A percentile compares a stretch with the other conserved stretches of the same genome.
Conservation (phyloP, 768 basidiomycete species). For the Fibroporia radiculosa region DNA sequence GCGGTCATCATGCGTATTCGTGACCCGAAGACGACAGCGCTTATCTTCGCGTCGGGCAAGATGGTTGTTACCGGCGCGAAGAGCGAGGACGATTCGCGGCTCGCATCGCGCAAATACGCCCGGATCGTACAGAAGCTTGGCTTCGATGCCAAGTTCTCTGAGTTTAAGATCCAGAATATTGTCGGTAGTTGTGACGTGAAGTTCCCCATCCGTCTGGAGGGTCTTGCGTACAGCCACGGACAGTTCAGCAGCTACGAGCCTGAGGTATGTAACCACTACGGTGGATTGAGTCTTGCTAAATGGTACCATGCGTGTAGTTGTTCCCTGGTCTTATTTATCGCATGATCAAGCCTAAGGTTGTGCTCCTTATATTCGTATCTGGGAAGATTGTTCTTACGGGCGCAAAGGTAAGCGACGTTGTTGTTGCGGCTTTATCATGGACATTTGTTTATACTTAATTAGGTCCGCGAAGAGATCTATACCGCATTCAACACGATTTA, state of each 20-base stretch:
- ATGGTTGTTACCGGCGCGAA: constrained; percentile 99
- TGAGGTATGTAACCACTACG: constrained; percentile 54
- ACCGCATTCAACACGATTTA: constrained; percentile 99
- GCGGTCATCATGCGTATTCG: constrained; percentile 99
- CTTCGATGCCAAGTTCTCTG: constrained; percentile 98
- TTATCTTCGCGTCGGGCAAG: constrained; percentile 99
- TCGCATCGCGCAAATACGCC: constrained; percentile 97
- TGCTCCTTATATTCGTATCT: constrained; percentile 95
- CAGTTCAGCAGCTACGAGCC: constrained; percentile 98
- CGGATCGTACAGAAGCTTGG: constrained; percentile 99
- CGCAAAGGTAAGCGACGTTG: constrained; percentile 69
- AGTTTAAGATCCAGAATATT: constrained; percentile 99
- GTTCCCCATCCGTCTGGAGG: constrained; percentile 97
- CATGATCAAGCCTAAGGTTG: constrained; percentile 99
- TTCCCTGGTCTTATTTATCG: constrained; percentile 99
- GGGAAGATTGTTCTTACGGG: constrained; percentile 99
- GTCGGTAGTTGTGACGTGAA: constrained; percentile 98
- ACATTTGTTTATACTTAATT: constrained; percentile 15
- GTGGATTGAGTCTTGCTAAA: background rate
- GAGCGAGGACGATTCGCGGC: constrained; percentile 93
- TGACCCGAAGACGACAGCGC: constrained; percentile 98
- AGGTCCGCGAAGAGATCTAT: constrained; percentile 99
- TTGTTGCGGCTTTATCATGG: background rate
- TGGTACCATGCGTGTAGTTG: constrained; percentile 42
- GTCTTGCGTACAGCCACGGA: constrained; percentile 95